phyloP scores from a whole-genome alignment of 1,284 basidiomycete genomes.

The Golubevia sp. region DNA sequence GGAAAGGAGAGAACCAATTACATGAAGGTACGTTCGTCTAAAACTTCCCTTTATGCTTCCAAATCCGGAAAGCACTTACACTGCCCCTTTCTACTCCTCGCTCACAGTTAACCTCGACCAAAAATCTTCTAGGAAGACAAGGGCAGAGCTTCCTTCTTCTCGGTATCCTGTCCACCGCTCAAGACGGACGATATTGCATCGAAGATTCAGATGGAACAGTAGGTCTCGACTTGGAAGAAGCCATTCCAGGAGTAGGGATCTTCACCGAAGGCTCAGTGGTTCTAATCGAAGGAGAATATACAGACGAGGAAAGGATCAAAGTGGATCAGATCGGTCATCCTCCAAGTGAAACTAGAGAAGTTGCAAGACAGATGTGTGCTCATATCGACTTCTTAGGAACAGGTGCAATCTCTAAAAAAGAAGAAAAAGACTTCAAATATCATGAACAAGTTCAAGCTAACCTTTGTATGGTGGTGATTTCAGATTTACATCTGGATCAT shows the following conservation, averaged over 20 bases:
- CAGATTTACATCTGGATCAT: slow-evolving; percentile 93
- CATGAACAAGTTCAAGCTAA: slow-evolving; percentile 58
- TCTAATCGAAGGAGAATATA: slow-evolving; percentile 94
- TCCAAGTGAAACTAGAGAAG: slow-evolving; percentile 65
- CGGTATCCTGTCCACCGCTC: slow-evolving; percentile 86
- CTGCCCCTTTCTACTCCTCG: neutral
- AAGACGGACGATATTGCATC: slow-evolving; percentile 85
- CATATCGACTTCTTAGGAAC: slow-evolving; percentile 86
- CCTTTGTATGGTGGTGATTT: slow-evolving; percentile 88
- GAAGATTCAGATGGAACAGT: slow-evolving; percentile 94
- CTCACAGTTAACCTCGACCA: slow-evolving; percentile 86
- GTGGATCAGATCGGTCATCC: slow-evolving; percentile 96
- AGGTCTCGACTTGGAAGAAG: slow-evolving; percentile 82
- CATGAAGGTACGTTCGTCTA: slow-evolving; percentile 28
- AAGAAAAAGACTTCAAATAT: slow-evolving; percentile 74
- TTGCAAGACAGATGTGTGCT: slow-evolving; percentile 15
- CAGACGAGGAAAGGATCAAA: slow-evolving; percentile 81
- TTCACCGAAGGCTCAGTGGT: slow-evolving; percentile 97
- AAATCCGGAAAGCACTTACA: neutral
- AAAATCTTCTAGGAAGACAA: slow-evolving; percentile 88
- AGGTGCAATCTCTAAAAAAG: slow-evolving; percentile 85
- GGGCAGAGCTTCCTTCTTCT: slow-evolving; percentile 89
- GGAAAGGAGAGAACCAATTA: slow-evolving; percentile 20
- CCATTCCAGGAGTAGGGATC: slow-evolving; percentile 92
- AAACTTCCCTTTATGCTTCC: neutral